Base-by-base conservation (phyloP, 106 monocot species). In the Dendrobium chrysotoxum region DNA sequence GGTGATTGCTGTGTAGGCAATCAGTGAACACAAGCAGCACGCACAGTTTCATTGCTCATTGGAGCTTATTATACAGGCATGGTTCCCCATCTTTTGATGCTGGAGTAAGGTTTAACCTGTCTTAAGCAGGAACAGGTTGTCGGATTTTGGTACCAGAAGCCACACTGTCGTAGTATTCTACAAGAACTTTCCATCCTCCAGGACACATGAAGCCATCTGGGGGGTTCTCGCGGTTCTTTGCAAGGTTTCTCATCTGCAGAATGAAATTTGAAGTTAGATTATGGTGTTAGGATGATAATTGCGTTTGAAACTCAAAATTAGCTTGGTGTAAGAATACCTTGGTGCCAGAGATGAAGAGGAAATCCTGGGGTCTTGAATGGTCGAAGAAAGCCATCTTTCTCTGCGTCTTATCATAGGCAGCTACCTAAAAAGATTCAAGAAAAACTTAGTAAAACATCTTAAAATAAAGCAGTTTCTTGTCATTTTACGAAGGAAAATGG, bases 191-290 rank as follows among this genome's bases (percentile, higher is more conserved):
- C 98, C 98, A 99, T 53, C 98, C 98, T 25, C 98, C 98, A 5
- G 91, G 98, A 85, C 98, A 99, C 98, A 99, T 99, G 79, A 99
- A 99, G 4, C 98, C 98, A 78, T 95, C 92, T 15, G 98, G 98
- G n/a, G 98, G 98, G 73, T 81, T 87, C 75, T 95, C 87, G 28
- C 81, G 25, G 72, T 91, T 99, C 85, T 84, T 91, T 5, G 98
- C 98, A 21, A 95, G 88, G 77, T 87, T 90, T 80, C 98, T 53
- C 98, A 99, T 99, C 98, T 99, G 75, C 5, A 25, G 66, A 73
- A n/a, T 23, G 45, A 38, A 11, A 15, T 50, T 50, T 1, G 50
- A 50, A 50, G 50, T 50, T 50, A 50, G 50, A 50, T 50, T 50
- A 50, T 50, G 13, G 12, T 50, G 50, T 11, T 50, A 1, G 50